Conservation (phyloP, 2,329 filamentous ascomycete genomes). For the Stemphylium vesicarium region DNA sequence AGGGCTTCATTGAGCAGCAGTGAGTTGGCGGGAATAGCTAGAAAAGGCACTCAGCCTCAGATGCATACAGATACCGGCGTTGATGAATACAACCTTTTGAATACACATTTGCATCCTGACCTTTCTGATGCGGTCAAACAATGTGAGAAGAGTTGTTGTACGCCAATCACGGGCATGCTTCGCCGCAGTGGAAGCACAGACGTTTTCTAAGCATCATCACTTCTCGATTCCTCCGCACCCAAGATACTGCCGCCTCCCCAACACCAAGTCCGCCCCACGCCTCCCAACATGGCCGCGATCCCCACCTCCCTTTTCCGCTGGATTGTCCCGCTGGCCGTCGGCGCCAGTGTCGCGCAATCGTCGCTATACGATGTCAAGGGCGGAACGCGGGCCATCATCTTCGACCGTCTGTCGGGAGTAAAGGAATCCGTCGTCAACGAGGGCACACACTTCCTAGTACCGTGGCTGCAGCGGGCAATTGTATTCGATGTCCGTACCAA, state of each 20-base stretch:
- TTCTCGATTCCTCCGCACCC: slow-evolving; percentile 23
- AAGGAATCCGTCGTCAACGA: slow-evolving; percentile 93
- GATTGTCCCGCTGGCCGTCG: slow-evolving; percentile 76
- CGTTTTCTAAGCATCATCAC: slow-evolving; percentile 16
- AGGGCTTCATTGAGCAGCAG: slow-evolving; percentile 65
- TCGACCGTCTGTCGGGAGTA: slow-evolving; percentile 90
- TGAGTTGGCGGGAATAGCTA: neutral
- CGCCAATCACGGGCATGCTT: slow-evolving; percentile 23
- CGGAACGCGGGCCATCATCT: slow-evolving; percentile 94
- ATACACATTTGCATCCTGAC: neutral
- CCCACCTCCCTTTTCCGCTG: slow-evolving; percentile 51
- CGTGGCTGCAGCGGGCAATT: slow-evolving; percentile 94
- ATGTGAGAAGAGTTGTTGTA: neutral
- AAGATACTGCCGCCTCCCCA: slow-evolving; percentile 23
- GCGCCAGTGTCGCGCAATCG: slow-evolving; percentile 71
- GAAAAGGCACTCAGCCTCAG: neutral
- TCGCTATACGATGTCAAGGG: slow-evolving; percentile 97
- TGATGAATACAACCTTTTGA: slow-evolving; percentile 8
- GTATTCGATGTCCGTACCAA: slow-evolving; percentile 97
- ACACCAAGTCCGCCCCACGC: slow-evolving; percentile 32
- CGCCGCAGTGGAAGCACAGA: slow-evolving; percentile 19
- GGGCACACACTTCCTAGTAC: slow-evolving; percentile 94
- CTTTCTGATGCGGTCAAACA: too few species aligned
- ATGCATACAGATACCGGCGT: slow-evolving; percentile 5
- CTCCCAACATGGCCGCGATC: slow-evolving; percentile 40